Base-by-base conservation (phyloP, 805 yeast genomes). In the Kazachstania psychrophila region DNA sequence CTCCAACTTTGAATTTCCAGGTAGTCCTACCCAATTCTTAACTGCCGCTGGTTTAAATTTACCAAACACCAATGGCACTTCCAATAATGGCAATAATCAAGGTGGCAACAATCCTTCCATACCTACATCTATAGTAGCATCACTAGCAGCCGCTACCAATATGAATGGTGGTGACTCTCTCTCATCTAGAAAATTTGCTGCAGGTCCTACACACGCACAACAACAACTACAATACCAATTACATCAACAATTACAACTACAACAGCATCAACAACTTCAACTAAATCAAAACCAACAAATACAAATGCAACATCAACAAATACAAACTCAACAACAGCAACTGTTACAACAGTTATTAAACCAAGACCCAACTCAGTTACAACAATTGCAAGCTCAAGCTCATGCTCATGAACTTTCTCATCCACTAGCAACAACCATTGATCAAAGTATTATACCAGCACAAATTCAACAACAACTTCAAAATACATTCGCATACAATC, bases 221-320 rank as follows among this genome's bases (percentile, higher is more conserved):
- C 51, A 47, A 36, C 43, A 43, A 27, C 25, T 43, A 22, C 46
- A 43, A 30, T 43, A 43, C 26, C 46, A 39, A 26, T 34, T 35
- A 29, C 48, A 44, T 35, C 52, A 47, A 37, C 48, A 41, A 28
- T 31, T 46, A 32, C 49, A 45, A 29, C 27, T 44, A 20, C 49
- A 43, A 31, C 49, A 39, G 31, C 47, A 43, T 30, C 49, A 43
- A 31, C 46, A 43, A 31, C 19, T 43, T 6, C 46, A 43, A 27
- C 27, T 41, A 22, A 50, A 48, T 31, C 54, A 47, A 26, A 51
- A 52, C 31, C 55, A 48, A 39, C 56, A 48, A 33, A 44, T 45
- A 31, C 56, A 51, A 24, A 51, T 42, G 23, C 44, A 42, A 18
- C 46, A 41, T 15, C 56, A 43, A 19, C 41, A 51, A 37, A 51